Evolutionary conservation across 371 early-diverging fungal genomes (phyloP), one percentile per base, ranked within the genome.

Genomic region (Haplosporangium sp.): DNA sequence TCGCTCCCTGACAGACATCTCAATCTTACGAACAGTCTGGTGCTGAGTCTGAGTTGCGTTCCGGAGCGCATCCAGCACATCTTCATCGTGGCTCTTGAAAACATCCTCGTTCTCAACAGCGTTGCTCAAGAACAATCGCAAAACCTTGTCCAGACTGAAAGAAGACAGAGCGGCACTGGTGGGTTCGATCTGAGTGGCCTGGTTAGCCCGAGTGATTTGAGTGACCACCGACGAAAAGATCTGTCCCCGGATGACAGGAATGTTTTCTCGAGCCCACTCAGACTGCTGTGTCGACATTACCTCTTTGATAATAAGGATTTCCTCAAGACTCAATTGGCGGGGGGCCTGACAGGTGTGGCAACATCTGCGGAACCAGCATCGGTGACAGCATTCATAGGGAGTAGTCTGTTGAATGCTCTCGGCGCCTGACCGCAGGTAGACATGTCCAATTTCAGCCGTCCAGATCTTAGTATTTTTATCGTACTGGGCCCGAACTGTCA

Each of bases 381-480:
- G 9, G 7, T 50, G 2, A 50, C 50, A 12, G 16, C 46, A n/a
- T 46, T 46, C 46, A 56, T 40, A 18, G 42, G 57, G 57, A 37
- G 57, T 56, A 20, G 38, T 41, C 11, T 58, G 45, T 20, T 45
- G 23, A 21, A 41, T 23, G 20, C 42, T 38, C 23, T 58, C 59
- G n/a, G 59, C 59, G 12, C 46, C 29, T 5, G 59, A 45, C 10
- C 18, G 38, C 42, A 58, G 18, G 23, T 58, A 58, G 29, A 58
- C 20, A 21, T 50, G 50, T n/a, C 20, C 50, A 1, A 50, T 50
- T 20, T 50, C 50, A 18, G 50, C 50, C 1, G 20, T 50, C 50
- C 50, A 50, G 20, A 18, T 18, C 18, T 18, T 7, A 8, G 16
- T 7, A 8, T 18, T 20, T 18, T 6, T 18, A 9, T 8, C 50